Base-by-base conservation (phyloP, 2,329 filamentous ascomycete genomes). In the Trichophyton benhamiae region DNA sequence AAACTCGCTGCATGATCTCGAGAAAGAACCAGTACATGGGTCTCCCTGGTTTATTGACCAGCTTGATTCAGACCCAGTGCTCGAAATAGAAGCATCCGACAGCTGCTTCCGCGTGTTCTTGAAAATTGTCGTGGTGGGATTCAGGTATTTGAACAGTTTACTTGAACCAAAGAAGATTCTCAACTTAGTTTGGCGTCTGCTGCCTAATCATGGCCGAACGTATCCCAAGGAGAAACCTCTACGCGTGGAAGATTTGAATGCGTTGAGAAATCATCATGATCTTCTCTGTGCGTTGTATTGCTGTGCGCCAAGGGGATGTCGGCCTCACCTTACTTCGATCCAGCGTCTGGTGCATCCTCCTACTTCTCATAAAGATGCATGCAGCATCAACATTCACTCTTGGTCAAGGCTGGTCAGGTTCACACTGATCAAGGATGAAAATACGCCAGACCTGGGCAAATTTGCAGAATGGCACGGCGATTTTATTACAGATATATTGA, bases 181-280 rank as follows among this genome's bases (percentile, higher is more conserved):
- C 15, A 80, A 81, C 61, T 77, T 83, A 60, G 78, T 80, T 3
- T 83, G 80, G 75, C 78, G 83, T 25, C 75, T 82, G 25, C 75
- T 84, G 36, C 83, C 83, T 2, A 85, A 84, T 61, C 82, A 85
- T 67, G 81, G 80, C 3, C 79, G 82, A n/a, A 78, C 73, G 4
- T 83, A 83, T 68, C 81, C 78, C 1, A 85, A 84, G 67, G 83
- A 85, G 30, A 74, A 80, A 62, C 71, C 76, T 3, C 68, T 85
- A 13, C 75, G 75, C 33, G 75, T 79, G 60, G 75, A 78, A 61
- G 82, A 82, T 64, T 71, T 85, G 11, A 78, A 81, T 59, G 81
- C 83, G 1, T 71, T 85, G 53, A 78, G 82, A 57, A 86, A 85
- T 65, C 82, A 86, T 62, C 82, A 84, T 64, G 82, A 85, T 66